These are phyloP conservation scores for Russula dissimulans DNA, from an alignment of 768 basidiomycete genomes.

Conservation along the genomic window DNA sequence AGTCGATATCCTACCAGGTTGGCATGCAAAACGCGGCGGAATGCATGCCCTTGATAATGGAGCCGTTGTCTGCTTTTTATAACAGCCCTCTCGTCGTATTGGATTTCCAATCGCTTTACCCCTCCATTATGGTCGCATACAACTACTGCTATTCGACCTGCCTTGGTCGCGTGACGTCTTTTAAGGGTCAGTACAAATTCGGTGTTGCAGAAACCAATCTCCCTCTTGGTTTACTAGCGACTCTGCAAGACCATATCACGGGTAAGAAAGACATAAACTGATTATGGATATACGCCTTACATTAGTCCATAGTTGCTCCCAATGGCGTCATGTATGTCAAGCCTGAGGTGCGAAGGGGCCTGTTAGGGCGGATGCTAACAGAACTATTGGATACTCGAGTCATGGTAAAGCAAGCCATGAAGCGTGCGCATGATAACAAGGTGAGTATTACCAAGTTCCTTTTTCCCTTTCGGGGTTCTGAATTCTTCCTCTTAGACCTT, in stretches of 20 bases:
- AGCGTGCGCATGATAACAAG: conserved; percentile 64
- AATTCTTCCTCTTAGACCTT: conserved; percentile 45
- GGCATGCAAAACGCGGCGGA: conserved; percentile 94
- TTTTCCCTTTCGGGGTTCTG: neutral
- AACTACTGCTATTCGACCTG: conserved; percentile 98
- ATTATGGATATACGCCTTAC: neutral
- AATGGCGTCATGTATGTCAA: conserved; percentile 96
- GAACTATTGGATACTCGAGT: conserved; percentile 92
- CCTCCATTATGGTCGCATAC: conserved; percentile 97
- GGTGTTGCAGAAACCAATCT: conserved; percentile 71
- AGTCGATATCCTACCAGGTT: conserved; percentile 44
- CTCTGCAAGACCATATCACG: conserved; percentile 66
- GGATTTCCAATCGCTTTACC: conserved; percentile 95
- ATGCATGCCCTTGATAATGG: conserved; percentile 92
- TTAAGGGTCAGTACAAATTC: conserved; percentile 81
- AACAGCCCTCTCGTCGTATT: conserved; percentile 86
- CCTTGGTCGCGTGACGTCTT: conserved; percentile 78
- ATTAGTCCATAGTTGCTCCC: conserved; percentile 59
- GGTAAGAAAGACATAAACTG: conserved; percentile 35
- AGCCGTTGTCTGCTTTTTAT: conserved; percentile 89
- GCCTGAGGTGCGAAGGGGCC: conserved; percentile 68
- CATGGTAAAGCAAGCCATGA: conserved; percentile 98
- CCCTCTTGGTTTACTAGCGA: conserved; percentile 56
- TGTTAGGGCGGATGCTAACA: conserved; percentile 83
- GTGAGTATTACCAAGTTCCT: conserved; percentile 30